These are phyloP conservation scores for Stereum hirsutum DNA, from an alignment of 1,284 basidiomycete genomes.

Conservation along the genomic window DNA sequence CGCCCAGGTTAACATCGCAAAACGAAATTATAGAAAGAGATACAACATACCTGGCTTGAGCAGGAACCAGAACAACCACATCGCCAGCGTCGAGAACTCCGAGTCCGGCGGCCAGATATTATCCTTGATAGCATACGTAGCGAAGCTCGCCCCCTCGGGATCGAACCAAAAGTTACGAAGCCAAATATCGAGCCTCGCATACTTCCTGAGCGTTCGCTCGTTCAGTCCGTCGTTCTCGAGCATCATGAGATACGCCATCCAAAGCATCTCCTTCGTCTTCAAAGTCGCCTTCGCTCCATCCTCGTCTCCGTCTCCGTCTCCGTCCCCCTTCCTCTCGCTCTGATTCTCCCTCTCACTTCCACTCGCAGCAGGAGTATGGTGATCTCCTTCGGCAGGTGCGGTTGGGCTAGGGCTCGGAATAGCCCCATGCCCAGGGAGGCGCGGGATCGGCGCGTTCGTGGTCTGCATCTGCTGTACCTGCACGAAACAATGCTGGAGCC, in stretches of 20 bases:
- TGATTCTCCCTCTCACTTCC: too few species aligned
- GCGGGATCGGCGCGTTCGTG: constrained; percentile 17
- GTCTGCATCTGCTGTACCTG: constrained; percentile 21
- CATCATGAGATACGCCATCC: constrained; percentile 44
- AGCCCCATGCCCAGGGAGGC: too few species aligned
- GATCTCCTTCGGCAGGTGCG: background rate
- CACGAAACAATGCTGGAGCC: constrained; percentile 25
- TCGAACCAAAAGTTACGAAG: constrained; percentile 28
- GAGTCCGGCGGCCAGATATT: constrained; percentile 25
- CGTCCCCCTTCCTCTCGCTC: too few species aligned
- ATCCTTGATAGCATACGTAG: constrained; percentile 16
- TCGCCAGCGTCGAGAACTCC: constrained; percentile 23
- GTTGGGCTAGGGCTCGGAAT: background rate
- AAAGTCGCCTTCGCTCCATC: background rate
- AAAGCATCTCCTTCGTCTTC: constrained; percentile 27
- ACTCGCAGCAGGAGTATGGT: too few species aligned
- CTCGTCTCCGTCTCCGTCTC: too few species aligned
- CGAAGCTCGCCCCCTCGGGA: constrained; percentile 23
- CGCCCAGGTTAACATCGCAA: too few species aligned
- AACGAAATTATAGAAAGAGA: too few species aligned
- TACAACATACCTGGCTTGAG: constrained; percentile 42
- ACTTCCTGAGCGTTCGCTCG: constrained; percentile 30
- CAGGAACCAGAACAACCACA: constrained; percentile 41
- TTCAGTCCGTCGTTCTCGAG: constrained; percentile 50
- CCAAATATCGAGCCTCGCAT: constrained; percentile 27